Evolutionary conservation across 345 rosid genomes (phyloP), one percentile per base, ranked within the genome.

Genomic region (Salix dunnii): DNA sequence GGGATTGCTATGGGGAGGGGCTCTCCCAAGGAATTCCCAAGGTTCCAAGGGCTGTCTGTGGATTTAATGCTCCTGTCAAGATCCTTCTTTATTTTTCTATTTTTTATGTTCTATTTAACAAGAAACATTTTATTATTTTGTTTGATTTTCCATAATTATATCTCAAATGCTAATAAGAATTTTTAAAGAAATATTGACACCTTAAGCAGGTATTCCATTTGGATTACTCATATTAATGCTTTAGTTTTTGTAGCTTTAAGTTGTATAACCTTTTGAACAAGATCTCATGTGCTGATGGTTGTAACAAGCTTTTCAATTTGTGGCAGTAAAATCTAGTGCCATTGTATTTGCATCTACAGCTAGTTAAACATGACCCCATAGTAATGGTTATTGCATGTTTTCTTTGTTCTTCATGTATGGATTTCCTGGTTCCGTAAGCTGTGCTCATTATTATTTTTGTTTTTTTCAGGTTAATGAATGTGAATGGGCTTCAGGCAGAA

Each of bases 401-500:
- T 68, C 17, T 67, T 20, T 36, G 53, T 68, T 53, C 17, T 30
- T 17, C 40, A 3, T 21, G 28, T 68, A 9, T 7, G 16, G 63
- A 17, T 48, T 62, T 49, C 49, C 36, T 21, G 3, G 65, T 69
- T 71, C 18, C 2, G 67, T 77, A n/a, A 27, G 60, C 28, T 13
- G 18, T 67, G 23, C 2, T 23, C 3, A 14, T 38, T 49, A 40
- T 61, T 42, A 11, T 23, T 42, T 0, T 62, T 79, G 38, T 76
- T 30, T 74, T 61, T 61, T 73, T 71, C 89, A 95, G 99, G 89
- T 90, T 79, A 82, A 70, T n/a, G 94, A 95, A 80, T 93, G 97
- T 74, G 85, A 85, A 71, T 86, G 87, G 89, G 91, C 86, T 62
- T 95, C 92, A 3, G 78, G 77, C 61, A 89, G 89, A 78, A 95